These are phyloP conservation scores for Suillus alpinus DNA, from an alignment of 768 basidiomycete genomes.

Conservation along the genomic window DNA sequence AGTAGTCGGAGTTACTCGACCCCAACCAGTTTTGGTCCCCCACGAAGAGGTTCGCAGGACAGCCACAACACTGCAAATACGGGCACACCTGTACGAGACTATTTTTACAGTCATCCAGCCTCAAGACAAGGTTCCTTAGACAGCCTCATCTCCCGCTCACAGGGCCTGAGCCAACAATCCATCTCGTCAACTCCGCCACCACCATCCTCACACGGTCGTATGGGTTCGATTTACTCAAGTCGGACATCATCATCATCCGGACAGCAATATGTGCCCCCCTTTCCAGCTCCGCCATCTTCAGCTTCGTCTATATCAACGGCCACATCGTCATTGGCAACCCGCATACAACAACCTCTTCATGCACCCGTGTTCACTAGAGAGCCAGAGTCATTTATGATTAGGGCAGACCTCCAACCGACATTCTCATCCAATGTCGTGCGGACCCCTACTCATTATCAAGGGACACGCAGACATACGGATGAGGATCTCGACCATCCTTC, in stretches of 20 bases:
- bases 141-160: constrained; percentile 1
- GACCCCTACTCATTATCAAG: constrained; percentile 59
- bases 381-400: constrained; percentile 48
- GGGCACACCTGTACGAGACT: constrained; percentile 19
- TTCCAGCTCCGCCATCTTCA: constrained; percentile 27
- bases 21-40: constrained; percentile 22
- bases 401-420: constrained; percentile 56
- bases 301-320: constrained; percentile 5
- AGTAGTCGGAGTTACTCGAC: constrained; percentile 24
- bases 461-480: constrained; percentile 23
- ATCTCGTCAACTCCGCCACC: not conserved
- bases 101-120: constrained; percentile 14
- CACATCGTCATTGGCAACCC: constrained; percentile 11
- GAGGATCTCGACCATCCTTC: constrained; percentile 15
- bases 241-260: constrained; percentile 23
- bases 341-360: constrained; percentile 9
- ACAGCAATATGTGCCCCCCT: constrained; percentile 21
- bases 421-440: constrained; percentile 70
- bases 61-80: constrained; percentile 9
- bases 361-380: constrained; percentile 18
- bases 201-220: not conserved
- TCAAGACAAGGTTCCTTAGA: constrained; percentile 9
- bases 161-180: constrained; percentile 1
- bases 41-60: constrained; percentile 24
- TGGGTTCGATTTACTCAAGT: constrained; percentile 20